Base-by-base conservation (phyloP, 306 rosid genomes). In the Pyrus communis region DNA sequence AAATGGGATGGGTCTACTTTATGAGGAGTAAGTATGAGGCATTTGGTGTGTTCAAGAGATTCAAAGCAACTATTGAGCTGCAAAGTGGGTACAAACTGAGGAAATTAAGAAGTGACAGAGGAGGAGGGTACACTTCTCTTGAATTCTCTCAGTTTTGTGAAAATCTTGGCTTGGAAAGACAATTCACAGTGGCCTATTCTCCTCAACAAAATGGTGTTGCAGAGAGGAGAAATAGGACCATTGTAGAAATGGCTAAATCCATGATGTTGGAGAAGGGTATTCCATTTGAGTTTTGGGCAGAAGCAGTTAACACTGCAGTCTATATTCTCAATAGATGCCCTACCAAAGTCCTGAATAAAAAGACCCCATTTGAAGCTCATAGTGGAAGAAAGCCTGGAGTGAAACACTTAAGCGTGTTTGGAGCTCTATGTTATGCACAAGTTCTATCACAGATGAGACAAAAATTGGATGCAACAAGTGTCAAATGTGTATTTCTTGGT, bases 21-120 rank as follows among this genome's bases (percentile, higher is more conserved):
- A 0, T 4, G 0, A 12, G 2, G 0, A 45, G 17, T 4, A 45
- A 45, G 4, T 45, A 5, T 45, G 2, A 45, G 0, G 17, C 17
- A 45, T 45, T 45, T 13, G 1, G 51, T 45, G 51, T 45, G 51
- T 45, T 12, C 17, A 45, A 45, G 5, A 45, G 1, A 0, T 45
- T 45, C 5, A 45, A 12, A 3, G 17, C 17, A 1, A 45, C 2
- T 12, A 6, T 45, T 45, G 51, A 12, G 4, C 5, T 63, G 9
- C 8, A 76, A 76, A 45, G 28, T 11, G 51, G 22, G 5, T 11
- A 7, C 57, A 45, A 12, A 21, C 7, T 40, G 5, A 67, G 42
- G 4, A 38, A 27, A 9, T 19, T 67, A 11, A 5, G 71, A 22
- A 67, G 52, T 38, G n/a, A 67, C 1, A 12, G 12, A 7, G 54